phyloP scores from a whole-genome alignment of 2,329 filamentous ascomycete genomes.

The Aspergillus fructus region DNA sequence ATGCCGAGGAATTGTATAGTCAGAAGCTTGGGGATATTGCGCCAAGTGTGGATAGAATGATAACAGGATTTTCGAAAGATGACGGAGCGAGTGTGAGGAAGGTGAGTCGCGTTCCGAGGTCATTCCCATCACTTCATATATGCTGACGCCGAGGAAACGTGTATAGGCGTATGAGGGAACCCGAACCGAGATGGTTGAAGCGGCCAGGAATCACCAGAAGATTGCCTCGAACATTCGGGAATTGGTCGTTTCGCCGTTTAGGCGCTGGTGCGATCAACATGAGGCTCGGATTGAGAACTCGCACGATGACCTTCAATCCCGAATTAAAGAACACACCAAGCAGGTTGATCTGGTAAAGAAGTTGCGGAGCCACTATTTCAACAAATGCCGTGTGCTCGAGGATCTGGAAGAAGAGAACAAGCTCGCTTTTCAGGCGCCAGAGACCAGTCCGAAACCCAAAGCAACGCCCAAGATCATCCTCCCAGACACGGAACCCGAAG shows the following conservation, averaged over 20 bases:
- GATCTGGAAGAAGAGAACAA: conserved; percentile 99
- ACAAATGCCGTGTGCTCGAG: conserved; percentile 94
- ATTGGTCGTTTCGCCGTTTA: conserved; percentile 89
- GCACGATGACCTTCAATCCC: conserved; percentile 86
- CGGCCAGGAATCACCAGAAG: conserved; percentile 85
- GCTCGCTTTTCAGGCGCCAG: conserved; percentile 88
- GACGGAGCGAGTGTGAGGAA: conserved; percentile 96
- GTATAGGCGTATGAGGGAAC: conserved; percentile 88
- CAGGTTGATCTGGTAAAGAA: conserved; percentile 91
- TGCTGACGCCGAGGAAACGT: conserved; percentile 1
- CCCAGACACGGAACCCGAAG: conserved; percentile 65
- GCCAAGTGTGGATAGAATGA: conserved; percentile 75
- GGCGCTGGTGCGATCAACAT: conserved; percentile 94
- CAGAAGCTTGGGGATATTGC: conserved; percentile 78
- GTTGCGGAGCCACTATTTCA: conserved; percentile 94
- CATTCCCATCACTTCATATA: neutral
- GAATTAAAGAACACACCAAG: conserved; percentile 89
- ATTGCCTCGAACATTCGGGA: conserved; percentile 96
- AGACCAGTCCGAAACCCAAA: conserved; percentile 62
- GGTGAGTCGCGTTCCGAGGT: conserved; percentile 51
- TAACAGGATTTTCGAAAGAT: conserved; percentile 78
- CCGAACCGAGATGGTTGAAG: conserved; percentile 87
- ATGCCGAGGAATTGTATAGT: conserved; percentile 89
- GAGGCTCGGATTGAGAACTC: conserved; percentile 87
- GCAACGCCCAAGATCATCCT: conserved; percentile 77